Percentiles rank a stretch among this genome's conserved stretches.
phyloP scores from a whole-genome alignment of 2,329 filamentous ascomycete genomes.

The Monilinia aucupariae region DNA sequence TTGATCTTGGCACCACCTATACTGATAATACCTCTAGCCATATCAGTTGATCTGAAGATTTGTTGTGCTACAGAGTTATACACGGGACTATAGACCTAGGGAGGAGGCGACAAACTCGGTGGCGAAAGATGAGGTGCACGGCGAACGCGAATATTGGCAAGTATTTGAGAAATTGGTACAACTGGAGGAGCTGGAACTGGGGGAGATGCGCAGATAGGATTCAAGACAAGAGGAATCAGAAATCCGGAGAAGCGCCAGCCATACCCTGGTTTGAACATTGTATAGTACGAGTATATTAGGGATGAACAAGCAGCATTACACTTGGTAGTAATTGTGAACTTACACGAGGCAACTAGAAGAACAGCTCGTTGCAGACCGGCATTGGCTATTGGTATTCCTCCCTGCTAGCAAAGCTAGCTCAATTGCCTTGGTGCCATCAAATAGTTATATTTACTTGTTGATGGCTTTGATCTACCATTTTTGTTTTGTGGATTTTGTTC shows the following conservation, averaged over 20 bases:
- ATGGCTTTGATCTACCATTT: neutral
- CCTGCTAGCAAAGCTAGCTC: neutral
- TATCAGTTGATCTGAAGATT: conserved; percentile 98
- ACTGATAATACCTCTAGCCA: conserved; percentile 61
- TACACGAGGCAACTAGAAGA: neutral
- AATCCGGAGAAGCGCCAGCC: neutral
- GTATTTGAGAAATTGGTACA: neutral
- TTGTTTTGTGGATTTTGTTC: neutral
- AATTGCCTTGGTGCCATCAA: neutral
- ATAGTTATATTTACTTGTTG: neutral
- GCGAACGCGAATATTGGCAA: neutral
- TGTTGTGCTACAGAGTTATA: conserved; percentile 43
- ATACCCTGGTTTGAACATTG: neutral
- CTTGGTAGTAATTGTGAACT: neutral
- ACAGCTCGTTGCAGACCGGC: neutral
- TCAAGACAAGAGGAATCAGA: neutral
- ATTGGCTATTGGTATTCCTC: neutral
- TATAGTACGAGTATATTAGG: neutral
- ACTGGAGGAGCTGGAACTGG: neutral
- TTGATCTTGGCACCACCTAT: conserved; percentile 95
- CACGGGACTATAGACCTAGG: neutral
- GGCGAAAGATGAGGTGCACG: neutral
- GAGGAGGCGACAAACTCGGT: neutral
- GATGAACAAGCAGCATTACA: neutral
- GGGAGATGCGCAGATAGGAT: neutral